A percentile compares a stretch with the other conserved stretches of the same genome.
phyloP scores from a whole-genome alignment of 192 early-diverging fungal species.

The Rhizophagus clarus region DNA sequence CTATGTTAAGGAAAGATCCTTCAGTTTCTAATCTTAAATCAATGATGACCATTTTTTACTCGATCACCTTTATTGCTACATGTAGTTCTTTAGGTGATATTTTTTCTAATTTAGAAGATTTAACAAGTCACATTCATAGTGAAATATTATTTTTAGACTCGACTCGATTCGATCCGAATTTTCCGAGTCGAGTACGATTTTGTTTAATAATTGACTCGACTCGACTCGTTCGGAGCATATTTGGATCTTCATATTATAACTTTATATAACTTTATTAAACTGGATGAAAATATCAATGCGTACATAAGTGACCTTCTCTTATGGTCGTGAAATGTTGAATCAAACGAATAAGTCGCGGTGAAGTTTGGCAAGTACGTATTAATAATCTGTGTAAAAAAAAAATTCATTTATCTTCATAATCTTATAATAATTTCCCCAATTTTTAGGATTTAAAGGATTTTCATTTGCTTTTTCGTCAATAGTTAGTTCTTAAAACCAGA shows the following conservation, averaged over 20 bases:
- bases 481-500: neutral
- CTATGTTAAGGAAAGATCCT: neutral
- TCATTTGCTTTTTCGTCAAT: constrained; percentile 9
- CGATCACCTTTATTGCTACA: constrained; percentile 30
- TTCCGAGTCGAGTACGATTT: too few relatives aligned
- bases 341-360: constrained; percentile 31
- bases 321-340: constrained; percentile 17
- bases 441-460: constrained; percentile 30
- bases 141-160: too few relatives aligned
- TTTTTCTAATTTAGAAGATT: constrained; percentile 15
- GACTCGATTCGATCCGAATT: too few relatives aligned
- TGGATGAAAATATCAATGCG: neutral
- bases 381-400: too few relatives aligned
- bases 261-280: constrained; percentile 11
- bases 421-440: neutral
- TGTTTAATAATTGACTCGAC: too few relatives aligned
- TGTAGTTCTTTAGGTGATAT: constrained; percentile 17
- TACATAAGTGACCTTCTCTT: constrained; percentile 24
- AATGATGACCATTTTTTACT: neutral
- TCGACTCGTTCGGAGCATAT: too few relatives aligned
- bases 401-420: too few relatives aligned
- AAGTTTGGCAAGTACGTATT: constrained; percentile 26
- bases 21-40: constrained; percentile 1
- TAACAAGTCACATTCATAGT: constrained; percentile 14
- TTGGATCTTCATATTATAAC: constrained; percentile 21